Base-by-base conservation (phyloP, 495 filamentous ascomycete genomes). In the Aspergillus campestris region DNA sequence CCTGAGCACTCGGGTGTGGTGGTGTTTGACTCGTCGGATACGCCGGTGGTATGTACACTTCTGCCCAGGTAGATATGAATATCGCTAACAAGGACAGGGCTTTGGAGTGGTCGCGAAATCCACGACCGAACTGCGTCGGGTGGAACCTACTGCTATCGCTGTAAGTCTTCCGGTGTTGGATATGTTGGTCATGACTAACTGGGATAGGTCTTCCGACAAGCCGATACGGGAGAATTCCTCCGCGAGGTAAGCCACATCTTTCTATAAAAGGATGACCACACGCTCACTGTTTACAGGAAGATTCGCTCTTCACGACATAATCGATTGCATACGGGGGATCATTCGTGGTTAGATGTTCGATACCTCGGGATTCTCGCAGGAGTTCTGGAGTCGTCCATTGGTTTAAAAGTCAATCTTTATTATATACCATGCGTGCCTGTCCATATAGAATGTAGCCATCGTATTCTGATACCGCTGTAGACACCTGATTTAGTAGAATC, bases 161-260 rank as follows among this genome's bases (percentile, higher is more conserved):
- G 77, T 24, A 24, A 24, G 18, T 24, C 4, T 24, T 24, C 18
- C n/a, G n/a, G n/a, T n/a, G 18, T 24, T 24, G 2, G 18, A 24
- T 24, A 1, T 24, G 18, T 24, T 2, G 18, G 18, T 24, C 1
- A 1, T 24, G 18, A 24, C 18, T 24, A 4, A 24, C 18, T 1
- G 18, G 18, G 2, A 24, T 24, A 24, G 18, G 18, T 82, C 29
- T 95, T 94, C 63, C 70, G 88, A 52, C 88, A 95, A 63, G 83
- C 84, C 1, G 91, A 97, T 71, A 79, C 84, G 57, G 91, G 92
- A 36, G 88, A 95, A 61, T 98, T 94, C 56, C 73, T 98, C 44
- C 76, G 92, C 58, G 91, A 96, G 60, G 80, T 72, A 51, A 42
- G 55, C 50, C 12, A 11, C 34, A 9, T 7, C 33, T 6, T 37